A percentile compares a stretch with the other conserved stretches of the same genome.
These are phyloP conservation scores for Amaranthus palmeri DNA, from an alignment of 148 eudicot genomes.

Conservation along the genomic window DNA sequence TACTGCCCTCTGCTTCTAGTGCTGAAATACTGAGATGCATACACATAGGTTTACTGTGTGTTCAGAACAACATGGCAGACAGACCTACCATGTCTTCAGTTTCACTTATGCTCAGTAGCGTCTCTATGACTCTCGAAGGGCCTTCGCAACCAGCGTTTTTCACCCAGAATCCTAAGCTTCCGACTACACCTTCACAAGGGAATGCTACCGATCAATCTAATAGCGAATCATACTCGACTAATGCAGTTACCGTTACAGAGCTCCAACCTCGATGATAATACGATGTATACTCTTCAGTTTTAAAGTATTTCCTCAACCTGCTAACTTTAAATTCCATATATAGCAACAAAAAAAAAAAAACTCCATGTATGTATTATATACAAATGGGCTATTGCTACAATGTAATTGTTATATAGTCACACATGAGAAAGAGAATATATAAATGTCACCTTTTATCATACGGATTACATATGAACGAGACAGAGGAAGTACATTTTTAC, in stretches of 20 bases:
- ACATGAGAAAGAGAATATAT: too few species aligned
- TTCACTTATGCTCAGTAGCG: constrained; percentile 36
- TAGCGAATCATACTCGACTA: constrained; percentile 13
- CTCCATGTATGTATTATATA: too few species aligned
- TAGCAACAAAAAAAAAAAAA: too few species aligned
- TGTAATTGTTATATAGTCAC: too few species aligned
- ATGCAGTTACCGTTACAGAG: constrained; percentile 24
- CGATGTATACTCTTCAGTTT: too few species aligned
- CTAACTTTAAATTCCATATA: too few species aligned
- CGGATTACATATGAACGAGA: too few species aligned
- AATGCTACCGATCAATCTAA: not conserved
- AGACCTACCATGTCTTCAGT: constrained; percentile 42
- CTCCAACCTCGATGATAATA: constrained; percentile 8
- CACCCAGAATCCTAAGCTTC: not conserved
- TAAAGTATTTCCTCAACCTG: too few species aligned
- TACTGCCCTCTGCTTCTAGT: constrained; percentile 14
- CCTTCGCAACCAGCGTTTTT: constrained; percentile 30
- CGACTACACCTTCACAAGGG: constrained; percentile 1
- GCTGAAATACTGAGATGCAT: constrained; percentile 41
- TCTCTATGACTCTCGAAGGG: constrained; percentile 25
- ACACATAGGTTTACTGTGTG: constrained; percentile 44
- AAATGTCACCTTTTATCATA: too few species aligned
- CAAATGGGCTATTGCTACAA: too few species aligned
- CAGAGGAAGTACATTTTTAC: too few species aligned
- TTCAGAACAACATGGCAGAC: constrained; percentile 32